Evolutionary conservation across 1,284 basidiomycete species (phyloP).

Genomic region (Phaffia rhodozyma): DNA sequence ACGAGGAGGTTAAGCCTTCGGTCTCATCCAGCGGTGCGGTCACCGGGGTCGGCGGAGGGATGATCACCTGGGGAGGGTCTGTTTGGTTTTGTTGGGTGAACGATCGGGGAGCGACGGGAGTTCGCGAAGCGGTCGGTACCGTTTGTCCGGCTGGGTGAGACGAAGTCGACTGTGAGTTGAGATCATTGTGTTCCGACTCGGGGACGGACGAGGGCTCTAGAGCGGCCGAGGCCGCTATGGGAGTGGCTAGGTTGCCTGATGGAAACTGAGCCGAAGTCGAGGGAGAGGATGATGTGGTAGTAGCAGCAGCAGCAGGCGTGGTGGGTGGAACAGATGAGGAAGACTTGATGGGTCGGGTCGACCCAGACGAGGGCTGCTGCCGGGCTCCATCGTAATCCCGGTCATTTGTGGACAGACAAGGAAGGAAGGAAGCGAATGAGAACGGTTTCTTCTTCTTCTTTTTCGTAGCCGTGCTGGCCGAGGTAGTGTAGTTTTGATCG

Average conservation of each 20-base stretch:
- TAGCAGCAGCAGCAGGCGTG: background rate
- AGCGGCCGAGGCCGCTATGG: background rate
- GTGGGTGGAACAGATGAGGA: background rate
- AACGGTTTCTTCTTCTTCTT: background rate
- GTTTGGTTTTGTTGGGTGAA: background rate
- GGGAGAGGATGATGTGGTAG: no score
- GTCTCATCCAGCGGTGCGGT: constrained; percentile 36
- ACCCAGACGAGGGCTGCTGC: no score
- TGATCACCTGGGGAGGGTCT: background rate
- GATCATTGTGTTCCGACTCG: no score
- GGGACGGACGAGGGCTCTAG: background rate
- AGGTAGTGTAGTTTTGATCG: background rate
- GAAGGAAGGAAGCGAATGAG: background rate
- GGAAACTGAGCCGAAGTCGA: background rate
- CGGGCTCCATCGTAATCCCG: background rate
- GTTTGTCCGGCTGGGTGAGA: no score
- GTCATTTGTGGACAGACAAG: constrained; percentile 28
- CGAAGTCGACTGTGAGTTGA: no score
- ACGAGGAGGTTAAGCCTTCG: constrained; percentile 52
- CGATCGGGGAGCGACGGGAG: background rate
- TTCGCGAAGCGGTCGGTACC: background rate
- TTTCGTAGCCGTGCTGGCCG: background rate
- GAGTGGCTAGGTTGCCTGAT: background rate
- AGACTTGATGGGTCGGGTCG: no score
- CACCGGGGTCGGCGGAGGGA: background rate